Percentiles rank a stretch among this genome's conserved stretches.
phyloP scores from a whole-genome alignment of 352 stramenopile species.

The Ophiocytium majus region DNA sequence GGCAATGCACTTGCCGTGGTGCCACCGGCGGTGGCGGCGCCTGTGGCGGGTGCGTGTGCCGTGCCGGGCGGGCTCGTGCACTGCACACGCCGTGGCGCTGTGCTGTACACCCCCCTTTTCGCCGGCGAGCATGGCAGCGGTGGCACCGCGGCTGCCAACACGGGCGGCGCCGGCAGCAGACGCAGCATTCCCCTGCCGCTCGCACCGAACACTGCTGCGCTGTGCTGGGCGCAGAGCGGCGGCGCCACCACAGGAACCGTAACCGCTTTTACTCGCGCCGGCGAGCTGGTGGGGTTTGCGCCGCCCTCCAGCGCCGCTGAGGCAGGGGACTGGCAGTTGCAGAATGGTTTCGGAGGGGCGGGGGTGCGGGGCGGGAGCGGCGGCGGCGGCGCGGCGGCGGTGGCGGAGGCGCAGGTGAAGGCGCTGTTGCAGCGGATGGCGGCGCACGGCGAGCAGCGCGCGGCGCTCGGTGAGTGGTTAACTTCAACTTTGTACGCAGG shows the following conservation, averaged over 20 bases:
- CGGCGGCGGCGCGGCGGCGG: too few species aligned
- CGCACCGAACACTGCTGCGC: not conserved
- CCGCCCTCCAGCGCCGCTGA: not conserved
- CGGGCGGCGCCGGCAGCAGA: not conserved
- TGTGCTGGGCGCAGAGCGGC: not conserved
- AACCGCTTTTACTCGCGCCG: not conserved
- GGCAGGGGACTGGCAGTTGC: not conserved
- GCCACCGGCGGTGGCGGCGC: not conserved
- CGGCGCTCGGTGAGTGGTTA: not conserved
- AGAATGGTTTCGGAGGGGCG: not conserved
- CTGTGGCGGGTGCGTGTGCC: not conserved
- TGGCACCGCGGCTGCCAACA: not conserved
- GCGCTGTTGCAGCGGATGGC: not conserved
- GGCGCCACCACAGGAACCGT: not conserved
- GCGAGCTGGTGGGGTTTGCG: not conserved
- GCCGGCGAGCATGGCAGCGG: too few species aligned
- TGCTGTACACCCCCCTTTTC: not conserved
- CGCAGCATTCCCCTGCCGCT: not conserved
- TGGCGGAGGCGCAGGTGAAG: not conserved
- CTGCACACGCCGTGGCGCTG: not conserved
- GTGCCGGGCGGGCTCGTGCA: not conserved
- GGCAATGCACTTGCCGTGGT: too few species aligned
- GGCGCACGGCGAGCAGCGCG: not conserved
- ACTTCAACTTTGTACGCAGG: too few species aligned
- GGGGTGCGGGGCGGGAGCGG: not conserved